phyloP scores from a whole-genome alignment of 768 basidiomycete species.

The Artomyces pyxidatus region DNA sequence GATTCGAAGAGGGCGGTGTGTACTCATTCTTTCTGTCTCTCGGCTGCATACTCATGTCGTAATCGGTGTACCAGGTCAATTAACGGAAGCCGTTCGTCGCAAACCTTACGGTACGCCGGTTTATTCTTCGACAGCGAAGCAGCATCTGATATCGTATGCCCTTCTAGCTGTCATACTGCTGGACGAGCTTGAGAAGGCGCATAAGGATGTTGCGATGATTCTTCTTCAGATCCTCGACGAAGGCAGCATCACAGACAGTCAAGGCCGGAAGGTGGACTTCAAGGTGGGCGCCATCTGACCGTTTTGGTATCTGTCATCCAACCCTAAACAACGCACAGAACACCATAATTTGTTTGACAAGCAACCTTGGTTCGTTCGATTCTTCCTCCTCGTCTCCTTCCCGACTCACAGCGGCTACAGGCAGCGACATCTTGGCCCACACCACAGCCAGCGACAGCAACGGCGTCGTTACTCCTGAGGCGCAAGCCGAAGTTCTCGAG shows the following conservation, averaged over 20 bases:
- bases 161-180: constrained; percentile 51
- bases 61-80: constrained; percentile 35
- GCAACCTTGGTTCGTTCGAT: constrained; percentile 55
- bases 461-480: constrained; percentile 57
- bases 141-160: background rate
- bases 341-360: constrained; percentile 86
- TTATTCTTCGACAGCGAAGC: background rate
- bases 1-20: constrained; percentile 62
- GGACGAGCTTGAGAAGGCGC: constrained; percentile 71
- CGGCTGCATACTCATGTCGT: background rate
- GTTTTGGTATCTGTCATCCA: background rate
- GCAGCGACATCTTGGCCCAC: constrained; percentile 69
- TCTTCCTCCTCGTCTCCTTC: background rate
- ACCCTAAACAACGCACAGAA: constrained; percentile 39
- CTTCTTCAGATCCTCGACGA: constrained; percentile 89
- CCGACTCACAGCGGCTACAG: constrained; percentile 6
- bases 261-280: constrained; percentile 89
- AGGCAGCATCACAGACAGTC: constrained; percentile 82
- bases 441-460: constrained; percentile 49
- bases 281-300: constrained; percentile 38
- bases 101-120: constrained; percentile 42
- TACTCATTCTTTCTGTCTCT: background rate
- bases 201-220: constrained; percentile 90
- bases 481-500: constrained; percentile 61
- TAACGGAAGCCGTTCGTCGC: constrained; percentile 58